Conservation (phyloP, 176 grass and related monocot genomes). For the Tillandsia leiboldiana region DNA sequence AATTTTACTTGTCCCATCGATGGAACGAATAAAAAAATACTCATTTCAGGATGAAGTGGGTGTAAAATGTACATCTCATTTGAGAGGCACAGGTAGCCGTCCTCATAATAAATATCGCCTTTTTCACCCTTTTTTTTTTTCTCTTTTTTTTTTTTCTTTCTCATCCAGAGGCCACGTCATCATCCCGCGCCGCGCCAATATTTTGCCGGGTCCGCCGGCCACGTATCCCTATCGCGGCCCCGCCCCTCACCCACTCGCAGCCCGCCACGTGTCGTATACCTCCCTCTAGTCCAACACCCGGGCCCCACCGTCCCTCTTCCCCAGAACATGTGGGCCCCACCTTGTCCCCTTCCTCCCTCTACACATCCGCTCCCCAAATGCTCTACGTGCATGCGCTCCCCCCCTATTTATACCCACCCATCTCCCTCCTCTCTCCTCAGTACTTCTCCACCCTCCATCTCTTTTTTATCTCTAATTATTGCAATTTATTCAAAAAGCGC, state of each 20-base stretch:
- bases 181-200: conserved; percentile 2
- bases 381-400: conserved; percentile 54
- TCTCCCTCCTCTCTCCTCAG: background rate
- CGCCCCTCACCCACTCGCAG: background rate
- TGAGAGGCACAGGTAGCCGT: too few species aligned
- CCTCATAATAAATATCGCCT: too few species aligned
- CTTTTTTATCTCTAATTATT: background rate
- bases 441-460: background rate
- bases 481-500: background rate
- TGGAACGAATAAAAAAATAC: too few species aligned
- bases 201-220: conserved; percentile 21
- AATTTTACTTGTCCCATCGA: too few species aligned
- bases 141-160: background rate
- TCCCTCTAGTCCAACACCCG: conserved; percentile 40
- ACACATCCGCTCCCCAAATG: background rate
- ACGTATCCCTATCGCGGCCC: conserved; percentile 2
- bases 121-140: background rate
- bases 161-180: conserved; percentile 9
- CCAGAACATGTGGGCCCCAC: conserved; percentile 41
- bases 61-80: too few species aligned
- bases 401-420: conserved; percentile 41
- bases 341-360: conserved; percentile 7
- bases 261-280: conserved; percentile 14
- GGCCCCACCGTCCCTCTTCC: conserved; percentile 40
- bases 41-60: too few species aligned